Base-by-base conservation (phyloP, 2,329 filamentous ascomycete species). In the Fusarium sp. region DNA sequence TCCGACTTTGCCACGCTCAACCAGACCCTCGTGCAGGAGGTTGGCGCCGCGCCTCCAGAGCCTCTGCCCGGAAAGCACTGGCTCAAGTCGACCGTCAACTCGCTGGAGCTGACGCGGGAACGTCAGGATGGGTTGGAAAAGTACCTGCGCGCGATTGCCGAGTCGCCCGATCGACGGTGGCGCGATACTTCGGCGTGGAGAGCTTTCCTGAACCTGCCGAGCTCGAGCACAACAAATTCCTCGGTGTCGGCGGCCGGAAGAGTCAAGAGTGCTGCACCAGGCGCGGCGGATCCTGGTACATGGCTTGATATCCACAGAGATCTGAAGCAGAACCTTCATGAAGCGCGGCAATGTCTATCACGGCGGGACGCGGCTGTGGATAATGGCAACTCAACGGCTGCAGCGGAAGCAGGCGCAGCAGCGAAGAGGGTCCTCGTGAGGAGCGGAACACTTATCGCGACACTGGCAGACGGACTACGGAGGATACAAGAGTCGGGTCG, bases 261-360 rank as follows among this genome's bases (percentile, higher is more conserved):
- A 73, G 81, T 85, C 30, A 81, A 82, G 47, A 86, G 80, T 45
- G 81, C 83, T 25, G 79, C 81, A 6, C 77, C 79, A 14, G 82
- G 81, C 25, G 86, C 88, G 3, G 85, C 86, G 15, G 91, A 92
- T 79, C 91, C 91, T 2, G 88, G 88, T 4, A 91, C 92, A 2
- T 97, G 94, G 94, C 83, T 96, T 30, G 94, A 96, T 79, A 86
- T 94, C 65, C 91, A 95, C 79, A 85, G 90, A 30, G 92, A 95
- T 79, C 87, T 95, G 83, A 95, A 95, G 83, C 85, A 86, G 17
- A 88, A 90, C 72, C 70, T 84, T 12, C 82, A 83, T 50, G 92
- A 95, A 79, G 88, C 95, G 82, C 94, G 95, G 82, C 86, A 87
- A 38, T 88, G 89, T 73, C 86, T 97, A 33, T 92, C 92, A 43